phyloP scores from a whole-genome alignment of 2,329 filamentous ascomycete species.

The Aspergillus sp. region DNA sequence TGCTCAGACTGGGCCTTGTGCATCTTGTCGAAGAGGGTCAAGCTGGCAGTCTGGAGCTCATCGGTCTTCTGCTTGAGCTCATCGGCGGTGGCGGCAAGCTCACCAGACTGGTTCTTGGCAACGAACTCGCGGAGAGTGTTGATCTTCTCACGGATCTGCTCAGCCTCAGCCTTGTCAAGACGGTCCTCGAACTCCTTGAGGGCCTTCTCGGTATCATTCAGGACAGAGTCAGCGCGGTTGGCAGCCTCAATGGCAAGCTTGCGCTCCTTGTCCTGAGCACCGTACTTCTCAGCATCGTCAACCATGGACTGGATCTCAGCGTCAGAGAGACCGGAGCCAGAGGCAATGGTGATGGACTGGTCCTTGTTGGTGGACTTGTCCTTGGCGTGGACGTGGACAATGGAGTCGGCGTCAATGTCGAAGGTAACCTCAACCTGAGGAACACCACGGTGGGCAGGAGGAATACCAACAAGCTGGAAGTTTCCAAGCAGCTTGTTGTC shows the following conservation, averaged over 20 bases:
- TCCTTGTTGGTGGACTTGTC: constrained; percentile 99
- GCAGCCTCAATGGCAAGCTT: constrained; percentile 92
- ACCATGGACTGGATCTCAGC: constrained; percentile 97
- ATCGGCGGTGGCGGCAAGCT: constrained; percentile 79
- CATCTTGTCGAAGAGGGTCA: constrained; percentile 99
- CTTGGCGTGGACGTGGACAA: constrained; percentile 96
- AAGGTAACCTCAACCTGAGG: constrained; percentile 98
- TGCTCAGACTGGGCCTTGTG: constrained; percentile 86
- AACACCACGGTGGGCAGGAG: constrained; percentile 91
- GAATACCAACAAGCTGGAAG: constrained; percentile 98
- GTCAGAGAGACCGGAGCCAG: constrained; percentile 93
- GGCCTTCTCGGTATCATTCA: constrained; percentile 98
- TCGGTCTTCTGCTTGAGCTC: constrained; percentile 99
- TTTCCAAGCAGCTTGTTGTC: constrained; percentile 99
- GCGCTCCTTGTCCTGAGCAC: constrained; percentile 92
- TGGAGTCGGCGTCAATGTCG: constrained; percentile 97
- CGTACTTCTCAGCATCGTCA: constrained; percentile 94
- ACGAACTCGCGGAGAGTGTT: constrained; percentile 80
- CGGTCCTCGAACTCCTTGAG: constrained; percentile 95
- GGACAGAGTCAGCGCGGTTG: constrained; percentile 93
- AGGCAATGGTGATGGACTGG: constrained; percentile 98
- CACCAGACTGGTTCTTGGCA: constrained; percentile 90
- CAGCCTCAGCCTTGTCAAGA: constrained; percentile 94
- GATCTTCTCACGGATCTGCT: constrained; percentile 94
- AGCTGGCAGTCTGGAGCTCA: constrained; percentile 90